Percentiles rank a stretch among this genome's conserved stretches.
phyloP scores from a whole-genome alignment of 176 grass and related monocot genomes.

The Puccinellia tenuiflora region DNA sequence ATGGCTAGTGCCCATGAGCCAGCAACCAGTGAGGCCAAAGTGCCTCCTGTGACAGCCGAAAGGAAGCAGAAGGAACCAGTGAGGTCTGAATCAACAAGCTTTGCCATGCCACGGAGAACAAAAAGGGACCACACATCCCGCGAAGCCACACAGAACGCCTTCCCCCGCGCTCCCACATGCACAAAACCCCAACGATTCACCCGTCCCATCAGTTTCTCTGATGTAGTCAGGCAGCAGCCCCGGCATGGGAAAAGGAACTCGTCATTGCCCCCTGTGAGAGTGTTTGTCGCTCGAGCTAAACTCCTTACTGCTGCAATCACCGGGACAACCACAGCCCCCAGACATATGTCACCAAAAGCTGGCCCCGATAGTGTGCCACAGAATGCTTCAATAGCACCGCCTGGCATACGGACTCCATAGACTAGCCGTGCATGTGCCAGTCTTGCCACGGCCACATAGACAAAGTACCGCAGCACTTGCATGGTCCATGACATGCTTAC shows the following conservation, averaged over 20 bases:
- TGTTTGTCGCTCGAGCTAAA: slow-evolving; percentile 50
- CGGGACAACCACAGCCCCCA: slow-evolving; percentile 58
- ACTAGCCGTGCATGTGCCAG: slow-evolving; percentile 52
- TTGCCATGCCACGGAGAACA: slow-evolving; percentile 57
- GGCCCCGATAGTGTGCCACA: slow-evolving; percentile 34
- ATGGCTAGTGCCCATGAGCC: slow-evolving; percentile 68
- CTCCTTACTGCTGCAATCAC: slow-evolving; percentile 43
- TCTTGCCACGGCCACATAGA: slow-evolving; percentile 63
- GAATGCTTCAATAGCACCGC: slow-evolving; percentile 41
- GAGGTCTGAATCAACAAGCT: slow-evolving; percentile 74
- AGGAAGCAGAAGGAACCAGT: slow-evolving; percentile 90
- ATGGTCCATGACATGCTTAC: slow-evolving; percentile 87
- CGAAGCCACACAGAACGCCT: slow-evolving; percentile 65
- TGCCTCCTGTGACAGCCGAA: slow-evolving; percentile 53
- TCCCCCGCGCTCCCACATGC: slow-evolving; percentile 44
- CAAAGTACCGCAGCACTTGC: slow-evolving; percentile 57
- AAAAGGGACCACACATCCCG: slow-evolving; percentile 82
- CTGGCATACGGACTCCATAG: slow-evolving; percentile 32
- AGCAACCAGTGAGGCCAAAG: slow-evolving; percentile 53
- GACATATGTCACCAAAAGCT: slow-evolving; percentile 71
- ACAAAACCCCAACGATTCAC: slow-evolving; percentile 86
- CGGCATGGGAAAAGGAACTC: slow-evolving; percentile 81
- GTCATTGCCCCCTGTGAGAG: slow-evolving; percentile 41
- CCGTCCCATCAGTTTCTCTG: slow-evolving; percentile 56
- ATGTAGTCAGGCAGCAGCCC: slow-evolving; percentile 51